Base-by-base conservation (phyloP, 768 basidiomycete genomes). In the Hypholoma sublateritium region DNA sequence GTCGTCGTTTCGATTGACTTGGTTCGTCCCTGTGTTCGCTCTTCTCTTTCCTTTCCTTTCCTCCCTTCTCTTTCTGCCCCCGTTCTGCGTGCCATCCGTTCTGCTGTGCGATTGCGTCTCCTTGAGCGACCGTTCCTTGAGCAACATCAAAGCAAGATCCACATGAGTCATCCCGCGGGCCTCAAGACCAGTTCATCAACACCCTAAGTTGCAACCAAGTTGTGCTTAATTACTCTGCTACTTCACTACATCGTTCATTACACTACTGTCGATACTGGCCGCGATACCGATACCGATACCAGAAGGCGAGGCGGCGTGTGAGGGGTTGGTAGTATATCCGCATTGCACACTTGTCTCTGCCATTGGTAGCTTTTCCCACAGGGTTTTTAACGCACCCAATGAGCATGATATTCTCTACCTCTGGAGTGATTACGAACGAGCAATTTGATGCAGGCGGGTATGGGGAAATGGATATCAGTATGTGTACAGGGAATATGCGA, bases 371-470 rank as follows among this genome's bases (percentile, higher is more conserved):
- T 56, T 56, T 56, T 56, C 55, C 55, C 55, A 56, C 55, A 21
- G 55, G 55, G 55, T 56, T 56, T 56, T 56, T 56, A 56, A 56
- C 35, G 55, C 55, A 50, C 45, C 46, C 55, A 56, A 56, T 49
- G 55, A 41, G 55, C 37, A 49, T 37, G 42, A 53, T 47, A 47
- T 13, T 19, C 24, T 13, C 16, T 14, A 35, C 19, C 19, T 44
- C 19, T 12, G 24, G n/a, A 19, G 12, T 32, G 52, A 44, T 37
- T 8, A 16, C 25, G 19, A 17, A 19, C 21, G 17, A 7, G 2
- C 19, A 36, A 16, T 37, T 28, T 37, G 16, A 19, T 35, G 24
- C 5, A n/a, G 24, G 11, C 12, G 42, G 52, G 52, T 53, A 53
- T 53, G 44, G 39, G 9, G 14, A 46, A 32, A 32, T 32, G 53